Base-by-base conservation (phyloP, 768 basidiomycete genomes). In the Lactarius pseudohatsudake region DNA sequence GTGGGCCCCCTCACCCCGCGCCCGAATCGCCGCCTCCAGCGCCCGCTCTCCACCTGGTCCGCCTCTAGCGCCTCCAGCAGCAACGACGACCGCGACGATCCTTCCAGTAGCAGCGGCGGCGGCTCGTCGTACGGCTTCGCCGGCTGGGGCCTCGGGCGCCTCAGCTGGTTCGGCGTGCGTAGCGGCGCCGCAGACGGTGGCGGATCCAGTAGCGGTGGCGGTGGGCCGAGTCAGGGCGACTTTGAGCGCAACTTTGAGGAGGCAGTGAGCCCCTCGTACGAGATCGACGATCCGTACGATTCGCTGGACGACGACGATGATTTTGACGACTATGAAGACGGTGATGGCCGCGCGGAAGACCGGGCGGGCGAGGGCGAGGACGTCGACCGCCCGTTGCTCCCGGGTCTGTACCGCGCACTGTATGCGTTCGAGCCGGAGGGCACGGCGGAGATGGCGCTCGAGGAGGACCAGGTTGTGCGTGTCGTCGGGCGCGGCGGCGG, bases 341-440 rank as follows among this genome's bases (percentile, higher is more conserved):
- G 69, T 10, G 73, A 65, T 28, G 74, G 50, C 43, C 9, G 9
- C 5, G 50, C 6, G 50, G 68, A 65, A 8, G 69, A 67, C 11
- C 45, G 53, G 22, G 75, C 72, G 3, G 74, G 72, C 11, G 70
- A 72, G 9, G 76, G 72, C 18, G 74, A 75, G 47, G 72, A 75
- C 64, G 72, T 58, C 2, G 71, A 76, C 30, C 73, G 64, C 32
- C 80, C 80, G 50, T 80, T 91, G 2, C 76, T 80, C 26, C 89
- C 92, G 0, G 92, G 92, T 0, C 65, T 89, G 1, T 94, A 94
- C 72, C 85, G 88, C 18, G 91, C 92, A 9, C 15, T 92, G 75
- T 94, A 89, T 69, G 81, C 86, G 4, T 94, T 95, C 69, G 86
- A 87, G 66, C 89, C 90, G 0, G 90, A 93, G 71, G 88, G 91